phyloP scores from a whole-genome alignment of 1,139 yeast genomes.

The Yamadazyma blattariae region DNA sequence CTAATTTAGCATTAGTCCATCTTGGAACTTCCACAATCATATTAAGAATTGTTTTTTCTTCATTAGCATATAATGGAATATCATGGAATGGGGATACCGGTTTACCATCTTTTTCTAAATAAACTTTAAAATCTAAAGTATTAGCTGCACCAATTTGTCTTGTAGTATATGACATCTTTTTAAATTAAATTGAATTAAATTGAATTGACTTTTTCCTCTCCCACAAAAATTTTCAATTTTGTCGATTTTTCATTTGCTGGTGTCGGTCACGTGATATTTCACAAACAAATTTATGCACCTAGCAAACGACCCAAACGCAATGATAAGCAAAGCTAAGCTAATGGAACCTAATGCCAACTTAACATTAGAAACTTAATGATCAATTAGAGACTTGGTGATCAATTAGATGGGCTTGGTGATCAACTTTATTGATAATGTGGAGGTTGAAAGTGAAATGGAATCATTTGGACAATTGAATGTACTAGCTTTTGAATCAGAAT shows the following conservation, averaged over 20 bases:
- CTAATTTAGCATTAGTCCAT: slow-evolving; percentile 93
- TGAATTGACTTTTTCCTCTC: background rate
- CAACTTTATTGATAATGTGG: background rate
- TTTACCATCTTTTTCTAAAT: slow-evolving; percentile 47
- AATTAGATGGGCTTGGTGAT: background rate
- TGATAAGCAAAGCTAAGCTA: too few species aligned
- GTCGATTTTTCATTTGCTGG: background rate
- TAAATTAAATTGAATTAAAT: background rate
- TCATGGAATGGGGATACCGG: slow-evolving; percentile 71
- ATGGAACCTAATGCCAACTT: too few species aligned
- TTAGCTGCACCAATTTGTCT: slow-evolving; percentile 91
- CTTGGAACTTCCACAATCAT: slow-evolving; percentile 96
- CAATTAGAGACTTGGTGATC: too few species aligned
- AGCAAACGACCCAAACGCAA: too few species aligned
- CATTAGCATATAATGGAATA: slow-evolving; percentile 72
- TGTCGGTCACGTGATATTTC: slow-evolving; percentile 11
- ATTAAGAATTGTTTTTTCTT: slow-evolving; percentile 62
- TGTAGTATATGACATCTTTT: slow-evolving; percentile 61
- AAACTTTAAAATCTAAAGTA: slow-evolving; percentile 89
- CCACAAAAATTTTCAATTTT: background rate
- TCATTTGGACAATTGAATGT: too few species aligned
- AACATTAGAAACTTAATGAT: too few species aligned
- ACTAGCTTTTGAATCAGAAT: too few species aligned
- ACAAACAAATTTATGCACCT: too few species aligned
- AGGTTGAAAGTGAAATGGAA: too few species aligned